A percentile compares a stretch with the other conserved stretches of the same genome.
Conservation (phyloP, 2,329 filamentous ascomycete species). For the Graphiopsis chlorocephala region DNA sequence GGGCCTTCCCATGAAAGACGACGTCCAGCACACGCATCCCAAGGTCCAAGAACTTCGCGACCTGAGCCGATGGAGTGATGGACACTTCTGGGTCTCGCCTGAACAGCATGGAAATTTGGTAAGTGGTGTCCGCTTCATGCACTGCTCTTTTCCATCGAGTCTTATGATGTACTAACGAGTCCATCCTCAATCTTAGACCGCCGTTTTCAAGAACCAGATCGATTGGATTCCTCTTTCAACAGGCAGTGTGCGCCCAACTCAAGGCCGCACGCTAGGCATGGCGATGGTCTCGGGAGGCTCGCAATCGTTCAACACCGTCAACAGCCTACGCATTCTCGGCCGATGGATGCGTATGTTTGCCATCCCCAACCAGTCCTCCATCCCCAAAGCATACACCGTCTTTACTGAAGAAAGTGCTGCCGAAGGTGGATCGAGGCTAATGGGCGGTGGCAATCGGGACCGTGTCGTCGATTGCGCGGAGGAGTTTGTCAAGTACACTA, state of each 20-base stretch:
- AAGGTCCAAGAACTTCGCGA: slow-evolving; percentile 63
- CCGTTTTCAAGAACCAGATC: slow-evolving; percentile 68
- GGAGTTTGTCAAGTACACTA: slow-evolving; percentile 67
- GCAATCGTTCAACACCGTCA: slow-evolving; percentile 67
- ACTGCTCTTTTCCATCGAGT: too few relatives aligned
- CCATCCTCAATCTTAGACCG: slow-evolving; percentile 43
- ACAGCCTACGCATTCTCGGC: slow-evolving; percentile 62
- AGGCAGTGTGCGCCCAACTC: slow-evolving; percentile 62
- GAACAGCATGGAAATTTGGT: slow-evolving; percentile 66
- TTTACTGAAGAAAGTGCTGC: slow-evolving; percentile 38
- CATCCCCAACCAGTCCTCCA: slow-evolving; percentile 64
- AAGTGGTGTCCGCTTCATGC: slow-evolving; percentile 19
- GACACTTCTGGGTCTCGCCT: slow-evolving; percentile 63
- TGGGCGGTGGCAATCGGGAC: slow-evolving; percentile 27
- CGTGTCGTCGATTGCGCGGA: slow-evolving; percentile 52
- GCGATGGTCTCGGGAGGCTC: slow-evolving; percentile 63
- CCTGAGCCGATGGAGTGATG: slow-evolving; percentile 63
- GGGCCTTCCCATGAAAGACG: slow-evolving; percentile 62
- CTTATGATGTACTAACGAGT: neutral
- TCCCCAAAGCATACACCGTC: slow-evolving; percentile 63
- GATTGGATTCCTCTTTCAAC: slow-evolving; percentile 66
- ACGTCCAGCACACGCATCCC: slow-evolving; percentile 54
- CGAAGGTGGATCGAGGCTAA: slow-evolving; percentile 29
- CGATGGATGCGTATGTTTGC: slow-evolving; percentile 51
- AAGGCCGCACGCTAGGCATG: slow-evolving; percentile 62